Base-by-base conservation (phyloP, 495 filamentous ascomycete genomes). In the Xylaria palmicola region DNA sequence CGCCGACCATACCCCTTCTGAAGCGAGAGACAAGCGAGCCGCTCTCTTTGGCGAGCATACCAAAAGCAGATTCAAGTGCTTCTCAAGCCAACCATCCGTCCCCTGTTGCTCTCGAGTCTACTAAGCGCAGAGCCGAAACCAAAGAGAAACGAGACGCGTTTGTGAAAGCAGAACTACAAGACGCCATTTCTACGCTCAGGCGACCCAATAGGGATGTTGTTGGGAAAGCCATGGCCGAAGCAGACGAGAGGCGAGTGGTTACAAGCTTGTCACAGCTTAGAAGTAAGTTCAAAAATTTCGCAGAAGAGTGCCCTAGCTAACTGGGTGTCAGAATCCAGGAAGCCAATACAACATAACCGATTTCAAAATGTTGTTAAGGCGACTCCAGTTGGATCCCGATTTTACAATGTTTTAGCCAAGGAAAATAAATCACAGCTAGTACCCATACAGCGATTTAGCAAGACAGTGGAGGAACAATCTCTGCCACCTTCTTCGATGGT, bases 151-250 rank as follows among this genome's bases (percentile, higher is more conserved):
- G 90, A 72, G 88, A 91, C 62, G 88, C 90, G 20, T 81, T 84
- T 41, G 77, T 96, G 6, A 88, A 95, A 59, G 86, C 87, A 59
- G 90, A 97, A 68, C 78, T 97, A 26, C 85, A 89, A 66, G 86
- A 89, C 34, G 94, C 93, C 12, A 97, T 98, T 59, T 77, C 83
- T 10, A 81, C 90, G 1, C 77, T 98, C 27, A 90, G 92, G 65
- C 96, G 88, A 72, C 94, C 94, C 5, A 96, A 97, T 68, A 83
- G 94, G 56, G 82, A 87, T 6, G 77, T 93, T 41, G 91, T 90
- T 12, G 86, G 86, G 12, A 86, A 86, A 64, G 86, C 88, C 50
- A 78, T 91, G 39, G 88, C 83, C 6, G 86, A 93, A 4, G 86
- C 84, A 53, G 85, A 85, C 9, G 88, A 90, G 62, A 86, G 83